A percentile compares a stretch with the other conserved stretches of the same genome.
phyloP scores from a whole-genome alignment of 768 basidiomycete genomes.

The Mycena floridula region DNA sequence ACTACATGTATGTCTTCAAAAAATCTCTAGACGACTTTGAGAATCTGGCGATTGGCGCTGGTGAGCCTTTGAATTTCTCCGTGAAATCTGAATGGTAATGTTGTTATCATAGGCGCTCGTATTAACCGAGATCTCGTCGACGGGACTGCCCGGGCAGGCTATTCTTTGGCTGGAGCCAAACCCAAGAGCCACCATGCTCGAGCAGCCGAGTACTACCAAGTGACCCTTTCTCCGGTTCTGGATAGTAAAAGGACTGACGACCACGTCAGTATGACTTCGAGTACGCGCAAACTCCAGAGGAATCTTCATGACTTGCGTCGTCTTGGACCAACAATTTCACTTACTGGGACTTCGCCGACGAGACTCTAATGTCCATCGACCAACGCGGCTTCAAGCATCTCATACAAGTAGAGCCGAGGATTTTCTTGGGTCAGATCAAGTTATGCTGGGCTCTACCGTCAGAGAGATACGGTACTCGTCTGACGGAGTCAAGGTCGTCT shows the following conservation, averaged over 20 bases:
- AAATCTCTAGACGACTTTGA: slow-evolving; percentile 32
- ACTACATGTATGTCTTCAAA: slow-evolving; percentile 41
- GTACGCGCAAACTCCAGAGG: slow-evolving; percentile 54
- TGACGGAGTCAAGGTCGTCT: slow-evolving; percentile 40
- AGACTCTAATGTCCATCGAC: slow-evolving; percentile 50
- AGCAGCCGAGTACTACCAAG: slow-evolving; percentile 54
- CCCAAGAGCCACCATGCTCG: slow-evolving; percentile 37
- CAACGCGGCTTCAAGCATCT: slow-evolving; percentile 57
- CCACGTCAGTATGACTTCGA: slow-evolving; percentile 36
- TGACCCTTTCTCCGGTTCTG: slow-evolving; percentile 13
- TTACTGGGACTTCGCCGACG: slow-evolving; percentile 43
- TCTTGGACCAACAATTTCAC: slow-evolving; percentile 67
- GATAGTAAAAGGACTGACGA: neutral
- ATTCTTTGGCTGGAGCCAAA: slow-evolving; percentile 41
- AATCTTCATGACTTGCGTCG: slow-evolving; percentile 58
- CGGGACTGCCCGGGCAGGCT: slow-evolving; percentile 46
- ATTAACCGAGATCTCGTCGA: slow-evolving; percentile 46
- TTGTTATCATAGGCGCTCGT: slow-evolving; percentile 30
- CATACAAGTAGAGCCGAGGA: slow-evolving; percentile 48
- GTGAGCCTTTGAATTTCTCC: slow-evolving; percentile 19
- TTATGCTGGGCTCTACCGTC: slow-evolving; percentile 46
- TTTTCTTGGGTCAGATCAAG: slow-evolving; percentile 45
- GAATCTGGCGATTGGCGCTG: slow-evolving; percentile 36
- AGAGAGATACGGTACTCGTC: slow-evolving; percentile 36
- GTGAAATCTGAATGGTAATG: neutral